Base-by-base conservation (phyloP, 768 basidiomycete species). In the Russula sp. region DNA sequence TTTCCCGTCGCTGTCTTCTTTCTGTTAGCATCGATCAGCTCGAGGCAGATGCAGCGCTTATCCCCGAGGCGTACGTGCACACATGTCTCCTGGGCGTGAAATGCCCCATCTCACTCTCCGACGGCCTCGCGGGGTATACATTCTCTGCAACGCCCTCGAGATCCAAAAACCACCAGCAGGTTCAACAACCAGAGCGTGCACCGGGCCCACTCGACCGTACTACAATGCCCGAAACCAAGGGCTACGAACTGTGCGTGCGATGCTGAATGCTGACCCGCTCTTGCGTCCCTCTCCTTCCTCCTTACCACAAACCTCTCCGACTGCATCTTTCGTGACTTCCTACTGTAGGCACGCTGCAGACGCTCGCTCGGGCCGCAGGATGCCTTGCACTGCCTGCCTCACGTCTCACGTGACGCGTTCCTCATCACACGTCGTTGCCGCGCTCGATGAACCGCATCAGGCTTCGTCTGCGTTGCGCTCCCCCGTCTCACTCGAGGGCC, bases 1-100 rank as follows among this genome's bases (percentile, higher is more conserved):
- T 48, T 36, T 5, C 40, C 57, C 16, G 24, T 38, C 38, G 9
- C 13, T 36, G 14, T 42, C 18, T 5, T 42, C 26, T 24, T 36
- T 8, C 5, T n/a, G 26, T 24, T 44, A 96, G 95, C 73, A 98
- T 99, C 69, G 96, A 99, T 73, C 96, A 98, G 74, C 84, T 98
- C 14, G 96, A 99, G 74, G 90, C 92, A 0, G 96, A 99, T 69
- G 86, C 94, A 0, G 96, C 96, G 0, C 80, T 85, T 0, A 94
- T 98, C 59, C 96, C 96, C 0, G 96, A 99, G n/a, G n/a, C n/a
- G n/a, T 63, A 81, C 90, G 4, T 98, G n/a, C n/a, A 99, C 73
- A 83, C 95, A 66, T 96, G 95, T 72, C 87, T 99, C 9, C 83
- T 99, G 1, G 92, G 87, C 0, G 82, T 97, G 0, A 94, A 98